Base-by-base conservation (phyloP, 495 filamentous ascomycete species). In the Hypoxylon crocopeplum region DNA sequence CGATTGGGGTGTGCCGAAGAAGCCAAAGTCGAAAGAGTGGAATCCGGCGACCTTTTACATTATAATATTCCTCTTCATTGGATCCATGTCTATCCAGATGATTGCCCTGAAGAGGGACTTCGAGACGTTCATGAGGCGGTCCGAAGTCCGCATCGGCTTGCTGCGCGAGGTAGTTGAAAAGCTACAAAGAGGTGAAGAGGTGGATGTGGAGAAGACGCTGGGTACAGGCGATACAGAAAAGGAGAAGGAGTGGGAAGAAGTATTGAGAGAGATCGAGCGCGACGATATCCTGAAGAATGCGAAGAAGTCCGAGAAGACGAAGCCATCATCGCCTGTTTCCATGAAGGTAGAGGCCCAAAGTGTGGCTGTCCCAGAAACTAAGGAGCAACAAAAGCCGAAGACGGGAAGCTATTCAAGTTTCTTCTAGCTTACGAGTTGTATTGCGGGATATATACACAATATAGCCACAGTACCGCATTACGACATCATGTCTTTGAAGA, bases 31-130 rank as follows among this genome's bases (percentile, higher is more conserved):
- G 12, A 91, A 87, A 60, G 85, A 85, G 61, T 96, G 91, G 91
- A 98, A 97, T 62, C 95, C 94, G 1, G 90, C 90, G 11, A 97
- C 90, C 0, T 92, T 92, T 66, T 97, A 88, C 77, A 94, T 99
- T 64, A 76, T 90, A 67, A 92, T 97, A 47, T 92, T 91, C 65
- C 79, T 97, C 33, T 81, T 97, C 56, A 93, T 97, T 60, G 95
- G 94, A 1, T 95, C 90, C 53, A 93, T 97, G 73, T 87, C 92
- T 10, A 96, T 99, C 62, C 88, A 97, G 56, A 87, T 93, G 82
- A 88, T 99, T 52, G 78, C 85, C 5, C 69, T 98, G 58, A 88
- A 84, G 70, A 89, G 88, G 48, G 86, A 93, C 11, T 90, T 85
- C 64, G 77, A 79, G 7, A 82, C 83, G 1, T 93, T 89, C 59